A percentile compares a stretch with the other conserved stretches of the same genome.
Conservation (phyloP, 2,329 filamentous ascomycete genomes). For the Colletotrichum sp. region DNA sequence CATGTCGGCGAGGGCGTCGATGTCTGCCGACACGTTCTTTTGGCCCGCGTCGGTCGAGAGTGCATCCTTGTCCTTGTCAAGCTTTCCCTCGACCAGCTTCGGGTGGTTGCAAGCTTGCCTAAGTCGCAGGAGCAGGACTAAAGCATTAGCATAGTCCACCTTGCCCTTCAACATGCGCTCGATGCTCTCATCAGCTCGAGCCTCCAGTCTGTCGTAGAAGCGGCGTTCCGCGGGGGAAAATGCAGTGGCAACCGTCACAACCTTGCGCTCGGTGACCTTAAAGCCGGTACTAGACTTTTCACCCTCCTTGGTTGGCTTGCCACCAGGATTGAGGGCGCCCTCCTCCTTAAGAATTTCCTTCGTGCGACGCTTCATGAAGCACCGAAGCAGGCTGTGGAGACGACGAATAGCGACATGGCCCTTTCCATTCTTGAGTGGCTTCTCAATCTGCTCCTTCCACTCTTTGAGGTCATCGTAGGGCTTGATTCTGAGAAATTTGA, state of each 20-base stretch:
- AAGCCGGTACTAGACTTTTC: conserved; percentile 69
- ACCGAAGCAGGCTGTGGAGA: conserved; percentile 82
- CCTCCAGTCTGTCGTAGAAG: conserved; percentile 86
- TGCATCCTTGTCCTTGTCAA: conserved; percentile 87
- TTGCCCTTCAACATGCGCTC: conserved; percentile 86
- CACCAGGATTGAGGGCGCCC: conserved; percentile 78
- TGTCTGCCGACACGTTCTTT: conserved; percentile 62
- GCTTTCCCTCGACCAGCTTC: conserved; percentile 81
- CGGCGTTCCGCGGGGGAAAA: conserved; percentile 81
- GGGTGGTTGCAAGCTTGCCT: conserved; percentile 96
- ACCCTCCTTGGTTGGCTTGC: conserved; percentile 56
- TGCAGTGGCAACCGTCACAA: conserved; percentile 78
- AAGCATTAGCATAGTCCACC: conserved; percentile 89
- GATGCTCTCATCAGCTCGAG: conserved; percentile 84
- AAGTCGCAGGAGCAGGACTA: conserved; percentile 88
- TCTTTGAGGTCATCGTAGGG: conserved; percentile 85
- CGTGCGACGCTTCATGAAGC: conserved; percentile 98
- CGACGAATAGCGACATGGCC: conserved; percentile 89
- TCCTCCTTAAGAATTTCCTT: conserved; percentile 95
- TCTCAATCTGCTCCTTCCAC: conserved; percentile 92
- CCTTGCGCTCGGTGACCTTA: conserved; percentile 89
- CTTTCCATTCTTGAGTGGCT: conserved; percentile 86
- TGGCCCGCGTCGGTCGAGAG: conserved; percentile 60
- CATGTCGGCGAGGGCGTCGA: conserved; percentile 85
- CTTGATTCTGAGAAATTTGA: conserved; percentile 90